Evolutionary conservation across 768 basidiomycete species (phyloP).

Genomic region (Mycena kentingensis): DNA sequence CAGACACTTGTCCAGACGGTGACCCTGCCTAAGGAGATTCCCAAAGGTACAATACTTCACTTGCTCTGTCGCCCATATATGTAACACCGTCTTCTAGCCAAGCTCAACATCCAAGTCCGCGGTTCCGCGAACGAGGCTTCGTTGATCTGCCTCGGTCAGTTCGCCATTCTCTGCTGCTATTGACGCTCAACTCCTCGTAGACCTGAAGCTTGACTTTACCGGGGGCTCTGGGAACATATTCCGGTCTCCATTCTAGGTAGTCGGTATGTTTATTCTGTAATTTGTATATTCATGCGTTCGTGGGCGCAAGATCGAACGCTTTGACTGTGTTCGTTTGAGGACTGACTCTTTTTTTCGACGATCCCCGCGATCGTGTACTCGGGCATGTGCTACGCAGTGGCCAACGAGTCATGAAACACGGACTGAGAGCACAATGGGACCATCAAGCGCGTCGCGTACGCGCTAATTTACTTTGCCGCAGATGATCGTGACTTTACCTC

Average conservation of each 20-base stretch:
- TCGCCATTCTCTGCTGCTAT: neutral
- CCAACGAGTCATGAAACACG: too few species aligned
- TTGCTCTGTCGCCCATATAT: constrained; percentile 1
- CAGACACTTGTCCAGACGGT: constrained; percentile 82
- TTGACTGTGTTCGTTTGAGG: neutral
- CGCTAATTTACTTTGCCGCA: too few species aligned
- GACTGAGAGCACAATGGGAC: too few species aligned
- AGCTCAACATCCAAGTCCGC: constrained; percentile 69
- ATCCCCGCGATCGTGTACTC: too few species aligned
- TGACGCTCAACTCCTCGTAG: constrained; percentile 11
- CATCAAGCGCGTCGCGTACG: too few species aligned
- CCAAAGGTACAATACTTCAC: constrained; percentile 54
- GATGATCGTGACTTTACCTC: too few species aligned
- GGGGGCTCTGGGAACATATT: constrained; percentile 34
- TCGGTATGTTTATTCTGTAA: constrained; percentile 13
- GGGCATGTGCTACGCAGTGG: too few species aligned
- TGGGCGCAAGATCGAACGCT: neutral
- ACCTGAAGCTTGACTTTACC: constrained; percentile 80
- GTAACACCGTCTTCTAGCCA: constrained; percentile 56
- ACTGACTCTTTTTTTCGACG: too few species aligned
- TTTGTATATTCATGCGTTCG: neutral
- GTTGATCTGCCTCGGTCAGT: constrained; percentile 67
- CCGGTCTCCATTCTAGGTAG: constrained; percentile 32
- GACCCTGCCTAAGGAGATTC: constrained; percentile 88
- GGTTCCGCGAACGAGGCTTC: constrained; percentile 72